Percentiles rank a stretch among this genome's conserved stretches.
These are phyloP conservation scores for Acanthamoeba royreba DNA, from an alignment of 208 protist species.

Conservation along the genomic window DNA sequence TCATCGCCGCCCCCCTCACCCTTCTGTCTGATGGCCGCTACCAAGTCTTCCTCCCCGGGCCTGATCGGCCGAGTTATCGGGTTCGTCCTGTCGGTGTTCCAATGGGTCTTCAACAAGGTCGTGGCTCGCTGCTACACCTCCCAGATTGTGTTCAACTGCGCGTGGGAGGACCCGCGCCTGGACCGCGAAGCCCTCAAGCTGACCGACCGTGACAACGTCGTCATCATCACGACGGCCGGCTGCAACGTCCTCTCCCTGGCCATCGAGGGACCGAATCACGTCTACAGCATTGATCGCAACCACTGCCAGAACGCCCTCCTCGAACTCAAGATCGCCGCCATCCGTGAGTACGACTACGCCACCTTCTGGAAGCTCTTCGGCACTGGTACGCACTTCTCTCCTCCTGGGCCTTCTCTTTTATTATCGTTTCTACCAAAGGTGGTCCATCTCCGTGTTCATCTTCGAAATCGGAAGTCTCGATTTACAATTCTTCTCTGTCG, in stretches of 20 bases:
- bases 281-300: constrained; percentile 51
- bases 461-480: no score
- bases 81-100: neutral
- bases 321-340: constrained; percentile 47
- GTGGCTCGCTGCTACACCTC: constrained; percentile 24
- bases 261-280: constrained; percentile 31
- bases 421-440: no score
- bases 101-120: neutral
- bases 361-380: constrained; percentile 48
- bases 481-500: no score
- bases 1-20: neutral
- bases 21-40: neutral
- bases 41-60: neutral
- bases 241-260: constrained; percentile 45
- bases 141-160: constrained; percentile 47
- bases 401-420: neutral
- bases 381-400: neutral
- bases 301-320: constrained; percentile 44
- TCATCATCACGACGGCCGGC: constrained; percentile 47
- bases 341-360: constrained; percentile 32
- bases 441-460: no score
- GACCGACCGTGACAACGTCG: constrained; percentile 23
- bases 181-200: constrained; percentile 41
- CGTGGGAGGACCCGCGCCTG: constrained; percentile 47
- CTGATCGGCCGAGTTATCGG: neutral